Conservation (phyloP, 441 rosid species). For the Geranium incanum region DNA sequence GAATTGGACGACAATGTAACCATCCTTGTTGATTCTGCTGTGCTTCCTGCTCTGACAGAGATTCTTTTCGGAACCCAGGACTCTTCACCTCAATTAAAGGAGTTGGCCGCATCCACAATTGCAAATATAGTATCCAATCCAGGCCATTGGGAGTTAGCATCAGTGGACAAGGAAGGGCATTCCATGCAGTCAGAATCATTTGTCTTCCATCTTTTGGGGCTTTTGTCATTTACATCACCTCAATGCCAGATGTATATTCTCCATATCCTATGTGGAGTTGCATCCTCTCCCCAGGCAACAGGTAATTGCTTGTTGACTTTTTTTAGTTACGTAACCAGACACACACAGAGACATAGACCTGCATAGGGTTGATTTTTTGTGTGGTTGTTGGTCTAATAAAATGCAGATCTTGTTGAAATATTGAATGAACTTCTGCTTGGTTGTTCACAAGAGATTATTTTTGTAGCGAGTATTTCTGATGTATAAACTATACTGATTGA, state of each 20-base stretch:
- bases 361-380: no score
- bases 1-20: slow-evolving; percentile 34
- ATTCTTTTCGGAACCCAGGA: slow-evolving; percentile 29
- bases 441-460: not conserved
- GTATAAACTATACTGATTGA: not conserved
- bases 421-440: not conserved
- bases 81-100: slow-evolving; percentile 24
- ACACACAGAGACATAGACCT: not conserved
- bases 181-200: slow-evolving; percentile 33
- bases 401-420: no score
- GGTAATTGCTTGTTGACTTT: slow-evolving; percentile 22
- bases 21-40: slow-evolving; percentile 31
- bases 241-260: slow-evolving; percentile 28
- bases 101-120: slow-evolving; percentile 32
- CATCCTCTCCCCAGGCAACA: slow-evolving; percentile 38
- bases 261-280: slow-evolving; percentile 29
- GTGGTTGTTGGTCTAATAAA: no score
- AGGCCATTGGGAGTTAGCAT: slow-evolving; percentile 41
- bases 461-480: not conserved
- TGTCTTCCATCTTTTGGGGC: slow-evolving; percentile 23
- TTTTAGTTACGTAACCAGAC: not conserved
- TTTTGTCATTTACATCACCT: slow-evolving; percentile 26
- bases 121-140: slow-evolving; percentile 40
- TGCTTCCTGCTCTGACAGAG: slow-evolving; percentile 30
- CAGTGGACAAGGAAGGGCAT: slow-evolving; percentile 30